phyloP scores from a whole-genome alignment of 805 yeast species.

The Alloascoidea africana region DNA sequence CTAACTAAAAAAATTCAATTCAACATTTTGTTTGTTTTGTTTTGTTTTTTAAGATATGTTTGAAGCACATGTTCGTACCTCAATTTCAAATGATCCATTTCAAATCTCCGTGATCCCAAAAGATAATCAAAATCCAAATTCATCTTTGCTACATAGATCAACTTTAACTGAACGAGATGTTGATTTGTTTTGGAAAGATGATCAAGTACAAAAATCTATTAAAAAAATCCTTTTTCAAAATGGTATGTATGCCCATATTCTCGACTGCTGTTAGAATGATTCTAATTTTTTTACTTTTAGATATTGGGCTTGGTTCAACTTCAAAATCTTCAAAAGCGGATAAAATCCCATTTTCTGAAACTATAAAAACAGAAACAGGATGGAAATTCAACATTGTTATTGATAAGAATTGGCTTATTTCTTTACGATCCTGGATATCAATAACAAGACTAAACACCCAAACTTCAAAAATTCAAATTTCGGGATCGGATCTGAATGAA shows the following conservation, averaged over 20 bases:
- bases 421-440: not conserved
- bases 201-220: not conserved
- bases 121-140: too few relatives aligned
- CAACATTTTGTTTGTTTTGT: too few relatives aligned
- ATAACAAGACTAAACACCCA: not conserved
- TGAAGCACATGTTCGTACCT: too few relatives aligned
- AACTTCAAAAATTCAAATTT: too few relatives aligned
- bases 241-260: not conserved
- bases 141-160: too few relatives aligned
- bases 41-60: too few relatives aligned
- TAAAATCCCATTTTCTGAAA: not conserved
- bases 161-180: not conserved
- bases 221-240: not conserved
- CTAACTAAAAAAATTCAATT: too few relatives aligned
- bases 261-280: not conserved
- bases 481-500: not conserved
- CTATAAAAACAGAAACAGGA: not conserved
- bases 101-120: too few relatives aligned
- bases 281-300: not conserved
- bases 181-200: not conserved
- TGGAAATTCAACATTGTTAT: not conserved
- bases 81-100: too few relatives aligned
- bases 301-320: not conserved
- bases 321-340: not conserved
- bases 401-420: not conserved